Percentiles rank a stretch among this genome's conserved stretches.
Evolutionary conservation across 106 monocot genomes (phyloP).

Genomic region (Dioscorea zingiberensis): DNA sequence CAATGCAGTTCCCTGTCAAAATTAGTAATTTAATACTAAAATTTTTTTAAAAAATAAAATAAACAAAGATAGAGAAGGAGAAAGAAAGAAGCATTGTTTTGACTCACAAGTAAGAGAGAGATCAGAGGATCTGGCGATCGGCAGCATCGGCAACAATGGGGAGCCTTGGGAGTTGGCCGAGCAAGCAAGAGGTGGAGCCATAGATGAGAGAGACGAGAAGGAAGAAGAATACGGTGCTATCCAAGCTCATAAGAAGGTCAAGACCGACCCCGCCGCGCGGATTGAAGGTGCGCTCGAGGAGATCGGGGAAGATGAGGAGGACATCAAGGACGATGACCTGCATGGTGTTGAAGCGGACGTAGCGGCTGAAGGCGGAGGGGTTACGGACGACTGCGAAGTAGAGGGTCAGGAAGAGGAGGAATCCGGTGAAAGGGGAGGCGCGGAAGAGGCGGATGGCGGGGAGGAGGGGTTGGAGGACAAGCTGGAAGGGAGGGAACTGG

Average conservation of each 20-base stretch:
- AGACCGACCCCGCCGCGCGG: conserved; percentile 42
- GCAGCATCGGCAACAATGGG: conserved; percentile 93
- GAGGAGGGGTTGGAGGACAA: conserved; percentile 59
- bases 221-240: conserved; percentile 86
- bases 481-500: conserved; percentile 64
- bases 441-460: conserved; percentile 72
- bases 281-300: conserved; percentile 58
- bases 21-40: too few species aligned
- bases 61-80: not conserved
- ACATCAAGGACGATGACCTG: conserved; percentile 92
- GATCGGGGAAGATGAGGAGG: conserved; percentile 90
- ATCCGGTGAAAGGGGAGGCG: conserved; percentile 62
- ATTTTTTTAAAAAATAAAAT: too few species aligned
- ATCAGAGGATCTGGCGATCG: conserved; percentile 83
- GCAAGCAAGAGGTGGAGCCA: conserved; percentile 61
- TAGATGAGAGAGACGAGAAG: conserved; percentile 65
- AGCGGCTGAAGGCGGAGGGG: conserved; percentile 70
- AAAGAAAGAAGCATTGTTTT: not conserved
- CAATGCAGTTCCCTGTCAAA: too few species aligned
- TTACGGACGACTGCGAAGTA: conserved; percentile 94
- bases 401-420: conserved; percentile 80
- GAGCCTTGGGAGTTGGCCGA: conserved; percentile 67
- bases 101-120: not conserved
- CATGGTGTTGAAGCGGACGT: conserved; percentile 97
- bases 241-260: conserved; percentile 64